Percentiles rank a stretch among this genome's conserved stretches.
Conservation (phyloP, 2,329 filamentous ascomycete genomes). For the Shiraia bambusicola region DNA sequence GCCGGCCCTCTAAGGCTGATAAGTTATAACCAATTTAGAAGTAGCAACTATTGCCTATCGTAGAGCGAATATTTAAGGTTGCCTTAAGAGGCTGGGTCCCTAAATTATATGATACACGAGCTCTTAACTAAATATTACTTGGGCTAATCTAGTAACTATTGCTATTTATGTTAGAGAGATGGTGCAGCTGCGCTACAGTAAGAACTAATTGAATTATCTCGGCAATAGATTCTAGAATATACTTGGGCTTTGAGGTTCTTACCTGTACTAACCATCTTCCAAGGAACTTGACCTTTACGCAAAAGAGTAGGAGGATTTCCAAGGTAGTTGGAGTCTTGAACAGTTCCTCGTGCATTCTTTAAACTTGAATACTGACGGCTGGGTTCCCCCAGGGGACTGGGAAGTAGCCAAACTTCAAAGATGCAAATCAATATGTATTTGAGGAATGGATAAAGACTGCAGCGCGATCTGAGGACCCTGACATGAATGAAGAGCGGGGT, state of each 20-base stretch:
- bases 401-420: constrained; percentile 32
- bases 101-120: constrained; percentile 33
- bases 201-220: constrained; percentile 42
- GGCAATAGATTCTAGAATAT: constrained; percentile 39
- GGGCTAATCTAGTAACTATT: constrained; percentile 45
- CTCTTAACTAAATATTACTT: constrained; percentile 41
- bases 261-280: constrained; percentile 30
- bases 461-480: constrained; percentile 11
- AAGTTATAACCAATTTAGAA: constrained; percentile 45
- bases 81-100: constrained; percentile 34
- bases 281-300: constrained; percentile 28
- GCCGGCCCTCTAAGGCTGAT: constrained; percentile 42
- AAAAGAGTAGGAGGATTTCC: constrained; percentile 36
- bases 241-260: constrained; percentile 41
- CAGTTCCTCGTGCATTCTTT: constrained; percentile 30
- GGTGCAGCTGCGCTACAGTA: constrained; percentile 44
- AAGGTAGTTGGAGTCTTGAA: constrained; percentile 33
- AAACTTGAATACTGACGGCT: constrained; percentile 38
- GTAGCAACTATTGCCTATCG: constrained; percentile 48
- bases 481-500: too few relatives aligned
- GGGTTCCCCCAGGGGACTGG: constrained; percentile 38
- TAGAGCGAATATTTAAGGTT: constrained; percentile 39
- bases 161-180: constrained; percentile 45
- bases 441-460: constrained; percentile 29
- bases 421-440: constrained; percentile 32